These are phyloP conservation scores for Populus alba DNA, from an alignment of 345 rosid genomes.

Conservation along the genomic window DNA sequence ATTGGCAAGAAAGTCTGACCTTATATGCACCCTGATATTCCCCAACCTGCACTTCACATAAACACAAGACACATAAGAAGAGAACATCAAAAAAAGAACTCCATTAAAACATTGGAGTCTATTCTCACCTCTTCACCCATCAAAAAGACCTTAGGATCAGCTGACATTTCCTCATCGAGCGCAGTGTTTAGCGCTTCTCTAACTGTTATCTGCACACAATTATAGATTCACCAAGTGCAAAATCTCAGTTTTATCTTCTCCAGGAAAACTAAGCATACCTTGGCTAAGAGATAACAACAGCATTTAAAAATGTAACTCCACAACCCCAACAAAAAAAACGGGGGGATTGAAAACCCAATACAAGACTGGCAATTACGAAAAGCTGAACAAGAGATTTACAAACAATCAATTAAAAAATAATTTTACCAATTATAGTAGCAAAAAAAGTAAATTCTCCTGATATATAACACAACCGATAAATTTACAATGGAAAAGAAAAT, in stretches of 20 bases:
- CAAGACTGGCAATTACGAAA: background rate
- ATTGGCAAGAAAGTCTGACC: slow-evolving; percentile 43
- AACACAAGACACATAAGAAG: slow-evolving; percentile 1
- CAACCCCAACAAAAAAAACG: background rate
- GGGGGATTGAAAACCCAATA: background rate
- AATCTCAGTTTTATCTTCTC: background rate
- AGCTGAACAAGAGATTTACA: background rate
- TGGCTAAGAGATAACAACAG: background rate
- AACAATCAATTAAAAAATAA: background rate
- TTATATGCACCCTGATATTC: slow-evolving; percentile 99
- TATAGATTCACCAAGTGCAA: background rate
- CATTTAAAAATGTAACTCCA: background rate
- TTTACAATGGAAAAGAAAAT: background rate
- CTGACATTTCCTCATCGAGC: slow-evolving; percentile 92
- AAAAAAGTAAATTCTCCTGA: background rate
- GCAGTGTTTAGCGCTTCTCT: slow-evolving; percentile 86
- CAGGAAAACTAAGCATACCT: background rate
- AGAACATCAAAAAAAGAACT: background rate
- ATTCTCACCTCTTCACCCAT: slow-evolving; percentile 90
- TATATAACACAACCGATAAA: background rate
- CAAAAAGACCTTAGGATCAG: slow-evolving; percentile 83
- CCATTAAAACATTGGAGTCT: background rate
- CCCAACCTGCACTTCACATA: slow-evolving; percentile 63
- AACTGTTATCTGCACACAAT: slow-evolving; percentile 56
- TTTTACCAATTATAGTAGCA: background rate